These are phyloP conservation scores for Toxicodendron radicans DNA, from an alignment of 345 rosid species.

Conservation along the genomic window DNA sequence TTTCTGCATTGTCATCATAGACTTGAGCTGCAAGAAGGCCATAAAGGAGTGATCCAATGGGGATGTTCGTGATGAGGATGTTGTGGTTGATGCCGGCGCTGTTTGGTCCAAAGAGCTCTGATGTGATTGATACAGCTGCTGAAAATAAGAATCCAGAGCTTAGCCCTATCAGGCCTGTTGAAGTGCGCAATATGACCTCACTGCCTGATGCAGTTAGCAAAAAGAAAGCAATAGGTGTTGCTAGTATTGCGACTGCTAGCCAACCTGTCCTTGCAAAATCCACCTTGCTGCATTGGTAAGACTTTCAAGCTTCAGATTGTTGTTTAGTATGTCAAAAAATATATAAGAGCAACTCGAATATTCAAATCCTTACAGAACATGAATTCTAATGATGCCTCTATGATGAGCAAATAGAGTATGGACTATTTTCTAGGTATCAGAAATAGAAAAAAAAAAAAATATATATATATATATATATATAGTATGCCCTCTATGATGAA, in stretches of 20 bases:
- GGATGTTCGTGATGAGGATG: conserved; percentile 88
- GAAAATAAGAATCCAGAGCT: conserved; percentile 80
- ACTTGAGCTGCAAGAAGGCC: conserved; percentile 73
- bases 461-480: too few species aligned
- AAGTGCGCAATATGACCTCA: conserved; percentile 32
- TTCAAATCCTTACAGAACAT: not conserved
- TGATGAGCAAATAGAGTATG: not conserved
- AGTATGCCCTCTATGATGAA: not conserved
- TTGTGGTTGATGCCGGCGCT: conserved; percentile 84
- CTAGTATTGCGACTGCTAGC: conserved; percentile 64
- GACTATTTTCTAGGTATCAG: not conserved
- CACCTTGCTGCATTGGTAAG: conserved; percentile 60
- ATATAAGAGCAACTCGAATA: not conserved
- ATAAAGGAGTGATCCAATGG: conserved; percentile 75
- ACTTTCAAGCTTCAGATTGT: conserved; percentile 17
- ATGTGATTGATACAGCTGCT: conserved; percentile 79
- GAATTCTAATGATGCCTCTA: not conserved
- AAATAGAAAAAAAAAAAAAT: too few species aligned
- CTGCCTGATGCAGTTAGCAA: conserved; percentile 54
- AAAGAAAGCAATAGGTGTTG: conserved; percentile 70
- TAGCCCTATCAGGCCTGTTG: conserved; percentile 63
- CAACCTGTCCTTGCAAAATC: conserved; percentile 79
- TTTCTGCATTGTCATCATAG: conserved; percentile 57
- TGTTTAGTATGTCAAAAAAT: not conserved
- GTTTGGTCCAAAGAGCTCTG: conserved; percentile 81